Evolutionary conservation across 371 early-diverging fungal genomes (phyloP).

Genomic region (Chytridium lagenaria): DNA sequence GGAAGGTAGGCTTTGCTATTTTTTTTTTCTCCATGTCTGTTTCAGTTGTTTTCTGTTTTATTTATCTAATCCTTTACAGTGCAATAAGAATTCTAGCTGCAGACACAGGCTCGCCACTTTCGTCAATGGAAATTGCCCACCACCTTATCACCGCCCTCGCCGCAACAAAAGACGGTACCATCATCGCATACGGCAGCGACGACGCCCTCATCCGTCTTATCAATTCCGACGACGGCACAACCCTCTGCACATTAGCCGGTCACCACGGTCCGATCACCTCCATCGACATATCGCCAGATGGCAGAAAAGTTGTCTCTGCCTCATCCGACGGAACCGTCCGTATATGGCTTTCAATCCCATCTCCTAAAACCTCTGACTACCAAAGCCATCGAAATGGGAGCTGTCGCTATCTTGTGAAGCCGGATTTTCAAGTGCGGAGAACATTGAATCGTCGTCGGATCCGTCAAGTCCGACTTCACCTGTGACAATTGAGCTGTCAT

Average conservation of each 20-base stretch:
- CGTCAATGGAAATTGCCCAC: slow-evolving; percentile 7
- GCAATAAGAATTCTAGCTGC: slow-evolving; percentile 4
- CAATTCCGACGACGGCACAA: slow-evolving; percentile 6
- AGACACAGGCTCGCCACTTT: neutral
- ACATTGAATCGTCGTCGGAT: neutral
- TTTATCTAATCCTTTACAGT: neutral
- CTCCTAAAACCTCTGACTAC: neutral
- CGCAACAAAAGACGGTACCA: neutral
- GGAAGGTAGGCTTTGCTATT: neutral
- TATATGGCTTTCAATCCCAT: slow-evolving; percentile 15
- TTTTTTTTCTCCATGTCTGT: neutral
- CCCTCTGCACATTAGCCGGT: neutral
- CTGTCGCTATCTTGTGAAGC: neutral
- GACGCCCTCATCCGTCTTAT: slow-evolving; percentile 3
- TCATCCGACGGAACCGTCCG: slow-evolving; percentile 18
- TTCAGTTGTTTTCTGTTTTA: neutral
- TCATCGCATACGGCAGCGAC: slow-evolving; percentile 16
- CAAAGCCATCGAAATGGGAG: neutral
- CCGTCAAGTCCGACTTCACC: neutral
- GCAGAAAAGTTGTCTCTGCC: slow-evolving; percentile 19
- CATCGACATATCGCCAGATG: slow-evolving; percentile 14
- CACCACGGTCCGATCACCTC: slow-evolving; percentile 14
- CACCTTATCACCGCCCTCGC: slow-evolving; percentile 13
- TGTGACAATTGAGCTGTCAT: neutral
- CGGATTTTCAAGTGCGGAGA: neutral